Evolutionary conservation across 2,329 filamentous ascomycete species (phyloP).

Genomic region (Saccharata proteae): DNA sequence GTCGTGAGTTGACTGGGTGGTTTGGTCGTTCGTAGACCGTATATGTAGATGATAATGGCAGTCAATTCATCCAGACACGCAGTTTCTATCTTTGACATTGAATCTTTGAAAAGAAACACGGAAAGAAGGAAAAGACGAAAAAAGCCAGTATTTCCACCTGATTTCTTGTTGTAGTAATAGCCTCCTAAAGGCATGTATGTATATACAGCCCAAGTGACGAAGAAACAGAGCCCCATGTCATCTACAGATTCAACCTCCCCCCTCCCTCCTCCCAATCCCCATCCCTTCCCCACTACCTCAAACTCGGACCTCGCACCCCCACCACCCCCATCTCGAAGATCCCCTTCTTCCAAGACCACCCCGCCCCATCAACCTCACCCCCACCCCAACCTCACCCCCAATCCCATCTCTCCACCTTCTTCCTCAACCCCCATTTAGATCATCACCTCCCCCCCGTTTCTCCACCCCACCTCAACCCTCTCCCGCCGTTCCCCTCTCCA

Average conservation of each 20-base stretch:
- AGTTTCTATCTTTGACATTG: background rate
- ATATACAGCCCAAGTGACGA: too few species aligned
- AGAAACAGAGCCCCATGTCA: background rate
- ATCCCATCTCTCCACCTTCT: background rate
- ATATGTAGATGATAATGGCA: too few species aligned
- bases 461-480: background rate
- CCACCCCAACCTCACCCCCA: background rate
- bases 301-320: background rate
- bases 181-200: too few species aligned
- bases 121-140: background rate
- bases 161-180: too few species aligned
- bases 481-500: background rate
- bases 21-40: background rate
- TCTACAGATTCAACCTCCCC: conserved; percentile 1
- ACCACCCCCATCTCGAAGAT: background rate
- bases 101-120: background rate
- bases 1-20: conserved; percentile 1
- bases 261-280: background rate
- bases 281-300: background rate
- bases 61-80: too few species aligned
- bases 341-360: background rate
- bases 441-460: background rate
- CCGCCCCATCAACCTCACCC: background rate
- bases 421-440: background rate
- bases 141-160: too few species aligned